Evolutionary conservation across 78 protist genomes (phyloP).

Genomic region (slime mould (Dictyostelium discoideum)): DNA sequence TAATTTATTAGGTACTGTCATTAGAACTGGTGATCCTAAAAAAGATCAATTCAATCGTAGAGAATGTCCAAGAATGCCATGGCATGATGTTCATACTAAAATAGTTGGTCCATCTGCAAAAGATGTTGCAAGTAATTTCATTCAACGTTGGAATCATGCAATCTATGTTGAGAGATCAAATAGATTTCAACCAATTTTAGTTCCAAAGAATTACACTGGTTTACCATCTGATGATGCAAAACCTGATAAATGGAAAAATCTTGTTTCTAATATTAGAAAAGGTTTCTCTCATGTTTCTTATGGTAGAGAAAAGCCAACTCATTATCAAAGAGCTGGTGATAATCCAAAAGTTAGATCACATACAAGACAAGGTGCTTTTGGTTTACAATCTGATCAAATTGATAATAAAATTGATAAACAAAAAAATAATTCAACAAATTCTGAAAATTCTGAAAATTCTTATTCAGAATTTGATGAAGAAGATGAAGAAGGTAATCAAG

Average conservation of each 20-base stretch:
- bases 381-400: background rate
- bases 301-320: conserved; percentile 7
- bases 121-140: conserved; percentile 90
- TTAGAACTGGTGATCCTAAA: conserved; percentile 28
- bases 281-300: background rate
- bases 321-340: background rate
- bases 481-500: background rate
- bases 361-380: background rate
- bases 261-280: background rate
- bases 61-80: conserved; percentile 91
- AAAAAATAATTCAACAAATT: background rate
- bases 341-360: conserved; percentile 7
- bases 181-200: conserved; percentile 23
- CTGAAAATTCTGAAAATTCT: background rate
- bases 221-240: background rate
- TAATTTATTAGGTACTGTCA: background rate
- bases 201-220: conserved; percentile 1
- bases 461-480: background rate
- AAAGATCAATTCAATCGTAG: conserved; percentile 45
- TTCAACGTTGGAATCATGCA: conserved; percentile 90
- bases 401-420: background rate
- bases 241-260: background rate
- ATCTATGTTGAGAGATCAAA: background rate
- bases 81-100: conserved; percentile 93
- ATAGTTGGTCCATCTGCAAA: conserved; percentile 86